A percentile compares a stretch with the other conserved stretches of the same genome.
Conservation (phyloP, 768 basidiomycete species). For the Tricholoma flavovirens region DNA sequence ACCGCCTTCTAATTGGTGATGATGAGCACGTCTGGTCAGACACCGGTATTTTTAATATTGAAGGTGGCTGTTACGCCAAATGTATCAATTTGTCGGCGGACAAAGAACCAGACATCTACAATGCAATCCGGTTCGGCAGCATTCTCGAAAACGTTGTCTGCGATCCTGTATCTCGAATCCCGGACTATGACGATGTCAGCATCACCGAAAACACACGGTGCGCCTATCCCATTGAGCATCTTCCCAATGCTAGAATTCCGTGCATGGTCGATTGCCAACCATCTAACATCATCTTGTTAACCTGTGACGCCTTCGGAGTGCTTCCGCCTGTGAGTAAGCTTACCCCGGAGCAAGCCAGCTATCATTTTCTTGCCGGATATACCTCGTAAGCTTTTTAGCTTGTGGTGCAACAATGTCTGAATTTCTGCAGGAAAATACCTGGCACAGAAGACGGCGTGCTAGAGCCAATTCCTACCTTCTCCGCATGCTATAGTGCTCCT, state of each 20-base stretch:
- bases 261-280: slow-evolving; percentile 86
- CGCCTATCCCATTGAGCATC: slow-evolving; percentile 97
- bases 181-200: slow-evolving; percentile 93
- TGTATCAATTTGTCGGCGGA: slow-evolving; percentile 93
- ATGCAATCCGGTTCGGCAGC: slow-evolving; percentile 90
- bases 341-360: slow-evolving; percentile 91
- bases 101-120: slow-evolving; percentile 98
- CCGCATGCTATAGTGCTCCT: slow-evolving; percentile 98
- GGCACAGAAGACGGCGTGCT: slow-evolving; percentile 97
- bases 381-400: slow-evolving; percentile 57
- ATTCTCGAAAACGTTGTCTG: slow-evolving; percentile 99
- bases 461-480: slow-evolving; percentile 98
- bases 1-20: slow-evolving; percentile 92
- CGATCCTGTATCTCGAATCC: slow-evolving; percentile 70
- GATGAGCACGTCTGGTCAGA: slow-evolving; percentile 99
- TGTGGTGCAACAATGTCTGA: not conserved
- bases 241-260: slow-evolving; percentile 92
- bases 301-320: slow-evolving; percentile 97
- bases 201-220: slow-evolving; percentile 99
- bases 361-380: slow-evolving; percentile 97
- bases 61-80: slow-evolving; percentile 99
- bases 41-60: slow-evolving; percentile 98
- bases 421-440: slow-evolving; percentile 76
- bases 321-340: slow-evolving; percentile 93
- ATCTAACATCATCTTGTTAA: slow-evolving; percentile 93